Evolutionary conservation across 306 rosid species (phyloP), one percentile per base, ranked within the genome.

Genomic region (Neltuma alba): DNA sequence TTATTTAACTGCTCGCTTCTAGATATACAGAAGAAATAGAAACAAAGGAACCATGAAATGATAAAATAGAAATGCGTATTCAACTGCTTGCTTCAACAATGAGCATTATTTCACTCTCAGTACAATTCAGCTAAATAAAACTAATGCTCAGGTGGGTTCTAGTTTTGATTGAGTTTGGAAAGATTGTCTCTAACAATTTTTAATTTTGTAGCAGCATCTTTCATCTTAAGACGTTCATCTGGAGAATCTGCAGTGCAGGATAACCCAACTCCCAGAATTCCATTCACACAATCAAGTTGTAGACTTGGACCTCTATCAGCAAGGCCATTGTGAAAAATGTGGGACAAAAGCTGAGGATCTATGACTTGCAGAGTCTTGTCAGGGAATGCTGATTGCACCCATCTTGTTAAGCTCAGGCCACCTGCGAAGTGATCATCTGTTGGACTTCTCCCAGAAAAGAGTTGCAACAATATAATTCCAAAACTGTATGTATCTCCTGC

Each of bases 401-500:
- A 93, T 42, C 65, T 86, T 72, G 78, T 76, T 20, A 93, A 77
- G 84, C 67, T 86, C 28, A 65, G 41, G 15, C 84, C 89, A 41
- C 85, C 96, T 1, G 42, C 76, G 78, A 93, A 93, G 45, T 78
- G 63, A 21, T 88, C 91, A 65, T 91, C 80, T 9, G 84, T 88
- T 4, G 97, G 94, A 25, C 90, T 83, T 74, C 76, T 93, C 20
- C 92, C 91, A 2, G 90, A 79, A 13, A 91, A 87, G 10, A 93
- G 85, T 77, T 91, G 86, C 10, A 93, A 75, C 76, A 92, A 33
- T 85, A 85, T 78, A 61, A 91, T 81, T 10, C 97, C 96, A 40
- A 89, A 93, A 76, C 97, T 91, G 47, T 93, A 93, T 25, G 89
- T 88, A 83, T 93, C 97, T 72, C 96, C 96, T 8, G 86, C 87